phyloP scores from a whole-genome alignment of 306 rosid species.

The Cyclanthera cordifolia region DNA sequence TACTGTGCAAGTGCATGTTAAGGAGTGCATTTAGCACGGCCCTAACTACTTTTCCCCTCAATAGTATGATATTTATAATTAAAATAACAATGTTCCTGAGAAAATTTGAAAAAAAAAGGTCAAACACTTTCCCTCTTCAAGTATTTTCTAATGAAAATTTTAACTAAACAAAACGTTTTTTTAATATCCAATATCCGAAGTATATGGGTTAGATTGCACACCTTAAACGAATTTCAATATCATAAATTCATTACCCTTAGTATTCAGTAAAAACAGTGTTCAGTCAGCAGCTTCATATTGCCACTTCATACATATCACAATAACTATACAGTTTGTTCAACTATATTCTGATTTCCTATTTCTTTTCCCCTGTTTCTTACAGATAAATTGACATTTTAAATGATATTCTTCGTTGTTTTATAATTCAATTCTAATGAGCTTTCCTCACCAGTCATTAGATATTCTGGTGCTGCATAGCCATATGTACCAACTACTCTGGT shows the following conservation, averaged over 20 bases:
- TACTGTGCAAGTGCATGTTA: neutral
- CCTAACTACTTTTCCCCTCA: too few species aligned
- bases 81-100: too few species aligned
- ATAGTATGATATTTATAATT: too few species aligned
- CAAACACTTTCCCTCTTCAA: too few species aligned
- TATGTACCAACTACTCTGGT: constrained; percentile 91
- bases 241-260: neutral
- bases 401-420: neutral
- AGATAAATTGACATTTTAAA: neutral
- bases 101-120: too few species aligned
- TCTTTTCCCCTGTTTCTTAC: neutral
- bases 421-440: neutral
- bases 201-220: too few species aligned
- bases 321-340: neutral
- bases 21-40: neutral
- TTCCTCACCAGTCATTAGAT: constrained; percentile 80
- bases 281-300: neutral
- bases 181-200: too few species aligned
- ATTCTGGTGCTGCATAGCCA: constrained; percentile 94
- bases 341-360: neutral
- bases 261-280: neutral
- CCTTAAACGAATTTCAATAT: neutral
- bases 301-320: neutral
- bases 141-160: too few species aligned
- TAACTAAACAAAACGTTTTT: too few species aligned